Conservation (phyloP, 345 rosid genomes). For the Psidium friedrichsthalianum region DNA sequence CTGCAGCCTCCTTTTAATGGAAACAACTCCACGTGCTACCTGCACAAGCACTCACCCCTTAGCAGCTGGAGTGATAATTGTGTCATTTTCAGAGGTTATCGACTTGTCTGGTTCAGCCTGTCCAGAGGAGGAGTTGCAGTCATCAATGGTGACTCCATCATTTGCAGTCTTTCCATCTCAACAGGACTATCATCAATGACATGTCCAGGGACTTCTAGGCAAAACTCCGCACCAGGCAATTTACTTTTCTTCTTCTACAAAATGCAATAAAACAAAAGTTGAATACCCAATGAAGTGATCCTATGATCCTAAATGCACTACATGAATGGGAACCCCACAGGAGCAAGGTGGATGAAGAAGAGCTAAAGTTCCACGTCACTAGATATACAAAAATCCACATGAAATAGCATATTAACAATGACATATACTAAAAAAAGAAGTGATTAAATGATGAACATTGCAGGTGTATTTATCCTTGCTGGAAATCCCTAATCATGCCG, state of each 20-base stretch:
- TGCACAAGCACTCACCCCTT: background rate
- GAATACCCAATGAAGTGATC: background rate
- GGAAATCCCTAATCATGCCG: background rate
- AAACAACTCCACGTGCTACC: background rate
- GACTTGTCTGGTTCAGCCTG: constrained; percentile 9
- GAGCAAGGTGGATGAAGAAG: background rate
- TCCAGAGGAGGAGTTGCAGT: constrained; percentile 6
- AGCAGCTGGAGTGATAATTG: constrained; percentile 3
- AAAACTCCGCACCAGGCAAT: constrained; percentile 29
- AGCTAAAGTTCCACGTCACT: background rate
- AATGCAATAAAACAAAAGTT: background rate
- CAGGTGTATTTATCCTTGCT: background rate
- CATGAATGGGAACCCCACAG: background rate
- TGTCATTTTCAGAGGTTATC: constrained; percentile 9
- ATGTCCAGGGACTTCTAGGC: constrained; percentile 8
- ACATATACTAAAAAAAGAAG: background rate
- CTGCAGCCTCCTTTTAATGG: background rate
- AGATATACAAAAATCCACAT: background rate
- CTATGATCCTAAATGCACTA: background rate
- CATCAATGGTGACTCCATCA: background rate
- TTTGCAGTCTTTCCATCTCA: constrained; percentile 16
- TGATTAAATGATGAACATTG: background rate
- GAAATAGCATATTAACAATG: background rate
- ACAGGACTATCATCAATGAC: background rate
- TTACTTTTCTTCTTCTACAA: constrained; percentile 63